Base-by-base conservation (phyloP, 164 flowering plant species). In the Vitis rupestris region DNA sequence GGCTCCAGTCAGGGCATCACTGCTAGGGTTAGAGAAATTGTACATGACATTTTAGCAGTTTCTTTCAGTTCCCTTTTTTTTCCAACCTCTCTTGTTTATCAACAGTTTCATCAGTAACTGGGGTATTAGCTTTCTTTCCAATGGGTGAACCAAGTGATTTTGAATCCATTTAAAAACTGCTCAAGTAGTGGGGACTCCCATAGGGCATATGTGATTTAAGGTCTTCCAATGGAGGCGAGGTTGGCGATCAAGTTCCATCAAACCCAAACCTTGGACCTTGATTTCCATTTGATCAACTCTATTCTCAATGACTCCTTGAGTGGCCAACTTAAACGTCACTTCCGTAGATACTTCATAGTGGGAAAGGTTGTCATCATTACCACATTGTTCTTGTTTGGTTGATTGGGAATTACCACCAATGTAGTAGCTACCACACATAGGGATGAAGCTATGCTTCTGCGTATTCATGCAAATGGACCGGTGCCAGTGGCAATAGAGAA, bases 1-100 rank as follows among this genome's bases (percentile, higher is more conserved):
- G 31, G 97, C 95, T 61, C 82, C 61, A 3, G 90, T 83, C 63
- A 96, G 68, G 73, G 93, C 91, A 84, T 96, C 98, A 70, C 99
- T 93, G 55, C 82, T 86, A 50, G 89, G 90, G 65, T 91, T 91
- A 31, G 76, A 73, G 69, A 91, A 92, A 75, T 87, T 59, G 79
- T 86, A 64, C 92, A 92, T 5, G 90, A 80, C 15, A 50, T 57
- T 81, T 81, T 89, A 14, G 77, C 80, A 48, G 58, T 70, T 82
- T 87, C 85, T 83, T 83, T 89, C 9, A 82, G 78, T 74, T 87
- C 27, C 83, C 83, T 85, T 90, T 74, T 74, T 76, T 84, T 81
- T 66, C 59, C 61, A 57, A 17, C 71, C 86, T 88, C 63, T 87
- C 93, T 72, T 83, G 72, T 64, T 77, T 70, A 17, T 76, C 76